Conservation (phyloP, 1,284 basidiomycete species). For the Ganoderma sinense region DNA sequence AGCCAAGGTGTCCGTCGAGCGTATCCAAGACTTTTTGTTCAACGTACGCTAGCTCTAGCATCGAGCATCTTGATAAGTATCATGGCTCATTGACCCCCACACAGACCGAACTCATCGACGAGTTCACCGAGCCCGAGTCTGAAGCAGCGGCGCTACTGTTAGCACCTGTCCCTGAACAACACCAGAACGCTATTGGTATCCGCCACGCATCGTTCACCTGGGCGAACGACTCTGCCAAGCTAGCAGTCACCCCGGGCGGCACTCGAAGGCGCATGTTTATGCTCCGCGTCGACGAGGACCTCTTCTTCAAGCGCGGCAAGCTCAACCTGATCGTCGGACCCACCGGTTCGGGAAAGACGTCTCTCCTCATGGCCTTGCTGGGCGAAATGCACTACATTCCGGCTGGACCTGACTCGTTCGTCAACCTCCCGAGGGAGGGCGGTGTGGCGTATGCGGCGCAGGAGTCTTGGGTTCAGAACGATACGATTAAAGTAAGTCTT, state of each 20-base stretch:
- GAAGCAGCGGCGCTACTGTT: slow-evolving; percentile 3
- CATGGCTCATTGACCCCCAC: not conserved
- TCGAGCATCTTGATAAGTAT: not conserved
- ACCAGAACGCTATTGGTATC: slow-evolving; percentile 46
- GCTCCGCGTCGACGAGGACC: slow-evolving; percentile 57
- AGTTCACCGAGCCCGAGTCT: slow-evolving; percentile 42
- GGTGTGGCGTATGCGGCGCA: slow-evolving; percentile 82
- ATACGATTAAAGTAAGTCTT: slow-evolving; percentile 49
- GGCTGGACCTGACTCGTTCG: slow-evolving; percentile 62
- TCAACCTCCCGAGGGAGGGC: slow-evolving; percentile 68
- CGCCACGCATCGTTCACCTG: slow-evolving; percentile 52
- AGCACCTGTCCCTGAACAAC: slow-evolving; percentile 17
- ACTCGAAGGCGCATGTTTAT: slow-evolving; percentile 49
- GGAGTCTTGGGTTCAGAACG: slow-evolving; percentile 78
- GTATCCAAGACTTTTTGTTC: slow-evolving; percentile 54
- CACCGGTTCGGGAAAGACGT: slow-evolving; percentile 61
- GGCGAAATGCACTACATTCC: slow-evolving; percentile 73
- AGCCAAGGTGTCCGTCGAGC: slow-evolving; percentile 55
- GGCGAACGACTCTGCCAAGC: slow-evolving; percentile 38
- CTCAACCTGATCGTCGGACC: slow-evolving; percentile 74
- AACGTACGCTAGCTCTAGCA: slow-evolving; percentile 40
- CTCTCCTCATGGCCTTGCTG: slow-evolving; percentile 61
- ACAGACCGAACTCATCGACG: slow-evolving; percentile 59
- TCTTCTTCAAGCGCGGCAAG: slow-evolving; percentile 63
- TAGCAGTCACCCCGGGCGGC: slow-evolving; percentile 35